Percentiles rank a stretch among this genome's conserved stretches.
Conservation (phyloP, 257 asterid genomes). For the Rauvolfia tetraphylla region DNA sequence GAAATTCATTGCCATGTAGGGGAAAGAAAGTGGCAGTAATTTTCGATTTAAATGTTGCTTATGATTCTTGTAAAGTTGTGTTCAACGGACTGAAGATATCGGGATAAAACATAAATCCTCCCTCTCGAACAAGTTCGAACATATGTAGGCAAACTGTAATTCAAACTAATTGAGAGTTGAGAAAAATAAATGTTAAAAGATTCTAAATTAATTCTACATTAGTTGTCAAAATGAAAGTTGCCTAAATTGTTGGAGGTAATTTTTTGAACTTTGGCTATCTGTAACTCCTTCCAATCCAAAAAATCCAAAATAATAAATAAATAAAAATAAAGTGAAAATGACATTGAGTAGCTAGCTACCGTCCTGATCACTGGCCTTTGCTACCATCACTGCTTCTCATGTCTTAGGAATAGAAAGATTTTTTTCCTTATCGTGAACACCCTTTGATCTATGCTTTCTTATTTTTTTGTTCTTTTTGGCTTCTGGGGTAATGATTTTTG, state of each 20-base stretch:
- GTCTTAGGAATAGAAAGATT: background rate
- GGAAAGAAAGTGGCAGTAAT: too few species aligned
- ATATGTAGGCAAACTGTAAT: background rate
- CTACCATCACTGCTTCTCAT: background rate
- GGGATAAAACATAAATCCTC: background rate
- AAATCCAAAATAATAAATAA: too few species aligned
- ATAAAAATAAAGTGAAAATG: background rate
- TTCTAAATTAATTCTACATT: background rate
- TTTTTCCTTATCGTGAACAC: background rate
- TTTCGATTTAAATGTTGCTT: background rate
- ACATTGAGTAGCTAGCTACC: background rate
- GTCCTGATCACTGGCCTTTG: background rate
- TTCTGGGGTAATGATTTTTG: background rate
- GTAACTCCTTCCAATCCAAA: background rate
- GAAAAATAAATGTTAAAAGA: background rate
- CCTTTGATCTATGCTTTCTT: background rate
- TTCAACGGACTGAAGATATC: background rate
- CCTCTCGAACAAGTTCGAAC: background rate
- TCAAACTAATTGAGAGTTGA: background rate
- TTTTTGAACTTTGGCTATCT: background rate
- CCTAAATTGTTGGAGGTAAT: background rate
- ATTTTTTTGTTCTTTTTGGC: background rate
- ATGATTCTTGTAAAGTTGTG: background rate
- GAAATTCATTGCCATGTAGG: background rate
- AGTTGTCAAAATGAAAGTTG: background rate